Evolutionary conservation across 1,284 basidiomycete genomes (phyloP).

Genomic region (Irpex sp.): DNA sequence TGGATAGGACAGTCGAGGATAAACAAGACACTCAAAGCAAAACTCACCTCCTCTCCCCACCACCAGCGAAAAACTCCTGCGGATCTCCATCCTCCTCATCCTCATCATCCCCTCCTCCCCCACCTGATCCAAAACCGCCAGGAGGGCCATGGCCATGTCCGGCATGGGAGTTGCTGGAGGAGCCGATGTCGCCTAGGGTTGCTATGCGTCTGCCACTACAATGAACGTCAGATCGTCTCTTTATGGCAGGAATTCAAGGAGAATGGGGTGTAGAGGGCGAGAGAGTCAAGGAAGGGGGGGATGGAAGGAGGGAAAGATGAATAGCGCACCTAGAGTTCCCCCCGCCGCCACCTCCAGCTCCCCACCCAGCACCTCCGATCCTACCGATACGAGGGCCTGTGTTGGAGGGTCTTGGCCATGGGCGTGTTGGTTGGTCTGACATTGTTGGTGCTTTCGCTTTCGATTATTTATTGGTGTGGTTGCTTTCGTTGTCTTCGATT

Average conservation of each 20-base stretch:
- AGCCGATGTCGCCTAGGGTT: conserved; percentile 8
- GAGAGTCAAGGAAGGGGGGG: neutral
- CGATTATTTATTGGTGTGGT: too few relatives aligned
- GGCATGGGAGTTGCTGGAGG: neutral
- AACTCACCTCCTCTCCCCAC: conserved; percentile 79
- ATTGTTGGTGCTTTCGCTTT: neutral
- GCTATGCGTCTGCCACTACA: conserved; percentile 17
- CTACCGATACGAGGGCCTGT: conserved; percentile 12
- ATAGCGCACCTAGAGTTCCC: conserved; percentile 5
- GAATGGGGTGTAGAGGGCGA: neutral
- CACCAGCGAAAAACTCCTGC: conserved; percentile 81
- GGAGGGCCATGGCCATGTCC: neutral
- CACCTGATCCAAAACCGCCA: conserved; percentile 7
- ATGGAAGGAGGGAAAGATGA: neutral
- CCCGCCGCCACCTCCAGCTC: conserved; percentile 2
- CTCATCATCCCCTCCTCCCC: conserved; percentile 40
- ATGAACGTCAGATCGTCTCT: too few relatives aligned
- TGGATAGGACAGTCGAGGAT: too few relatives aligned
- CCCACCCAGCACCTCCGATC: conserved; percentile 10
- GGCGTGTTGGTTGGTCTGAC: neutral
- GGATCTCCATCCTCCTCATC: conserved; percentile 36
- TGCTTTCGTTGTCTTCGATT: too few relatives aligned
- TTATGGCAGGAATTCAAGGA: neutral
- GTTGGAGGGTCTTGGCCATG: neutral
- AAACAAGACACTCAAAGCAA: too few relatives aligned